phyloP scores from a whole-genome alignment of 768 basidiomycete genomes.

The Mycena alexandri region DNA sequence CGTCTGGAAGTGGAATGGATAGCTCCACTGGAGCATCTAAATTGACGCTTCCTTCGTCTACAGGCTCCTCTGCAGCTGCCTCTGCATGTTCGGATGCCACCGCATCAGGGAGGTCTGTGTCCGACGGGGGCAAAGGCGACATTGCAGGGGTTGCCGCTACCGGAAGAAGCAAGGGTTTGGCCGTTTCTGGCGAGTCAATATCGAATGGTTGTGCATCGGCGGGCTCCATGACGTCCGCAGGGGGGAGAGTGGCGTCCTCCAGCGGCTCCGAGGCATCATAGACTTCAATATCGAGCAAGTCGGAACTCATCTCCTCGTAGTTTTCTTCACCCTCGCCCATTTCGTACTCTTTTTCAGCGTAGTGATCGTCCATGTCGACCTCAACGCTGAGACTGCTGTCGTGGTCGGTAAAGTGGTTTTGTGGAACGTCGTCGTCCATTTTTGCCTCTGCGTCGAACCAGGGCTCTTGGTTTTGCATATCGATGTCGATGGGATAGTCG shows the following conservation, averaged over 20 bases:
- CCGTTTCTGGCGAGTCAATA: conserved; percentile 14
- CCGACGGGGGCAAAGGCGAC: conserved; percentile 42
- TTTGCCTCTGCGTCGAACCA: conserved; percentile 67
- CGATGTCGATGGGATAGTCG: conserved; percentile 68
- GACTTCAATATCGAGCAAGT: conserved; percentile 63
- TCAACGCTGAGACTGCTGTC: conserved; percentile 62
- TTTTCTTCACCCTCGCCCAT: conserved; percentile 56
- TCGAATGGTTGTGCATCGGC: conserved; percentile 15
- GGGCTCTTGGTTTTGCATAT: conserved; percentile 70
- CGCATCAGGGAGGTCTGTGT: conserved; percentile 57
- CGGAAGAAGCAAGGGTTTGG: not conserved
- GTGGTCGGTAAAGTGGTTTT: conserved; percentile 40
- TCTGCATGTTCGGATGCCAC: conserved; percentile 50
- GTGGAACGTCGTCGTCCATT: conserved; percentile 70
- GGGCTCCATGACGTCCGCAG: conserved; percentile 18
- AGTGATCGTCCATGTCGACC: conserved; percentile 74
- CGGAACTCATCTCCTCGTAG: conserved; percentile 43
- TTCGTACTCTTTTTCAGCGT: conserved; percentile 66
- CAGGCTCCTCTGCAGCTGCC: conserved; percentile 48
- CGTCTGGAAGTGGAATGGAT: conserved; percentile 43
- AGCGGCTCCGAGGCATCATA: conserved; percentile 54
- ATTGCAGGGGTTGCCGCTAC: conserved; percentile 26
- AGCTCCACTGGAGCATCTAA: conserved; percentile 61
- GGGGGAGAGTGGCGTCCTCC: conserved; percentile 31
- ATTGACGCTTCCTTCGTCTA: conserved; percentile 43